phyloP scores from a whole-genome alignment of 2,329 filamentous ascomycete genomes.

The Colletotrichum echinochloae region DNA sequence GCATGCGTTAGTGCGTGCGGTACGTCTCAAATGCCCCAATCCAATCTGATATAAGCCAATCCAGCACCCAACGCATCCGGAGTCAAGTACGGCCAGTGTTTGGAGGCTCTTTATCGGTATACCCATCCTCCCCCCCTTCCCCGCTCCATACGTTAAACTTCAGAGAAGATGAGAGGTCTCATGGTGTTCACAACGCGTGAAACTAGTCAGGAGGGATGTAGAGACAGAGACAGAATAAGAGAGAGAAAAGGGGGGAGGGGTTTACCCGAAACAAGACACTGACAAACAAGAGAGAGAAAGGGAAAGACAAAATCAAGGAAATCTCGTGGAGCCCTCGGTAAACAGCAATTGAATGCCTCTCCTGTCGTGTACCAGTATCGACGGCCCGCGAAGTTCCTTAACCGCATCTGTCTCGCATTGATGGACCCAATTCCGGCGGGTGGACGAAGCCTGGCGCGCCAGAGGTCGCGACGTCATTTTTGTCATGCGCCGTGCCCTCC shows the following conservation, averaged over 20 bases:
- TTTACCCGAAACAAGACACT: background rate
- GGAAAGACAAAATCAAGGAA: background rate
- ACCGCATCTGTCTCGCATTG: conserved; percentile 39
- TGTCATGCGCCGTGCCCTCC: conserved; percentile 3
- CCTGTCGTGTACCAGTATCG: conserved; percentile 13
- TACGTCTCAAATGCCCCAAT: background rate
- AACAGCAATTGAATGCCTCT: conserved; percentile 12
- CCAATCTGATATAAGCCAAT: background rate
- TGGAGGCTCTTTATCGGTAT: background rate
- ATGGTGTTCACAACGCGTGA: conserved; percentile 9
- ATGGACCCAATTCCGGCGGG: conserved; percentile 13
- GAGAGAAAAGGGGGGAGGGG: background rate
- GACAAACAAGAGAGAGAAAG: background rate
- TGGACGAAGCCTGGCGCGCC: conserved; percentile 26
- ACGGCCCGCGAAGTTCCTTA: conserved; percentile 25
- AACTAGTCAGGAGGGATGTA: background rate
- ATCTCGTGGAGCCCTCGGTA: conserved; percentile 18
- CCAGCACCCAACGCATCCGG: background rate
- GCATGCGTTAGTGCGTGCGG: background rate
- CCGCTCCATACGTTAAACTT: background rate
- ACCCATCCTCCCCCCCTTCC: background rate
- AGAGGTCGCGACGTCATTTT: conserved; percentile 38
- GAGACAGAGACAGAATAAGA: background rate
- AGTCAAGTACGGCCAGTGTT: background rate
- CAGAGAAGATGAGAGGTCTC: conserved; percentile 10